Base-by-base conservation (phyloP, 257 asterid genomes). In the Agastache rugosa region DNA sequence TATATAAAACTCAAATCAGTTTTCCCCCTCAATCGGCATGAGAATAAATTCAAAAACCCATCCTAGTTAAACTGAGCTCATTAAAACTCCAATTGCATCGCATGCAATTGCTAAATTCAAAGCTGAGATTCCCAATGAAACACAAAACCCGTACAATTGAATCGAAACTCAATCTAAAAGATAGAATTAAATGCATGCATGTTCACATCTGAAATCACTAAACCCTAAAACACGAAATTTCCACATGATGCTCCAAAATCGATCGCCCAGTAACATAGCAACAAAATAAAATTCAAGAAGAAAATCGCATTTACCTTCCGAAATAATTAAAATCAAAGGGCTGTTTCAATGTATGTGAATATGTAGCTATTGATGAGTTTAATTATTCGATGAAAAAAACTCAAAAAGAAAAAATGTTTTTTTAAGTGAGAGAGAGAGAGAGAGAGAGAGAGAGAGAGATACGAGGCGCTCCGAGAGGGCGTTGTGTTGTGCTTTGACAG, bases 171-270 rank as follows among this genome's bases (percentile, higher is more conserved):
- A 45, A 67, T 48, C 55, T 1, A 11, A 69, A 48, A 51, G 22
- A 61, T 10, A 61, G 10, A 73, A 73, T 69, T 72, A 74, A 77
- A 79, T 31, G 75, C 72, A 19, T 76, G 78, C 84, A 77, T 68
- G 79, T 23, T 39, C 74, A 48, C 65, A 72, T 59, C 77, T 59
- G 71, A 51, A 65, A 34, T 39, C 60, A 11, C 45, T 67, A 83
- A 78, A 75, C 87, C 83, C 76, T 67, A 78, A 67, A 67, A 72
- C 65, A 3, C 69, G 42, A 3, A 20, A 9, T 42, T 42, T 55
- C 37, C 50, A 73, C 37, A 25, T 25, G 48, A 63, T 54, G 53
- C 77, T 41, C 67, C 62, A 45, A 76, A 79, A 29, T 69, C 76
- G 78, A 55, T 79, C 73, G 48, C 74, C 29, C n/a, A 62, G 67